A percentile compares a stretch with the other conserved stretches of the same genome.
phyloP scores from a whole-genome alignment of 2,329 filamentous ascomycete species.

The Arthroderma sp. region DNA sequence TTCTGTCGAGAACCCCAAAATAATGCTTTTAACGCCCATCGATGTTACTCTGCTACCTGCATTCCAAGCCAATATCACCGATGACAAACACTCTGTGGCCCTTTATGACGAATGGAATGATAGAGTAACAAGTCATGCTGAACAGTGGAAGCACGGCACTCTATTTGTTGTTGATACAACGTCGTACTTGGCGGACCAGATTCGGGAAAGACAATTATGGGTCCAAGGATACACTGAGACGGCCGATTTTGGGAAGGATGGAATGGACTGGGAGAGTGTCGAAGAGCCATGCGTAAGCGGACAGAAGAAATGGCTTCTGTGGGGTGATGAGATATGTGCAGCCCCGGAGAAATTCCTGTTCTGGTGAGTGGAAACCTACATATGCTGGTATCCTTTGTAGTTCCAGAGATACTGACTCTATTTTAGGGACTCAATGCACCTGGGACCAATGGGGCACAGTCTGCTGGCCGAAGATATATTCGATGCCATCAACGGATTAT shows the following conservation, averaged over 20 bases:
- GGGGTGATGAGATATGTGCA: conserved; percentile 20
- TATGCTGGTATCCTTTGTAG: not conserved
- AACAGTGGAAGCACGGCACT: conserved; percentile 21
- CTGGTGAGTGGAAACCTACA: conserved; percentile 20
- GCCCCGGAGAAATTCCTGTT: conserved; percentile 28
- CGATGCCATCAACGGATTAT: conserved; percentile 22
- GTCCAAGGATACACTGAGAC: conserved; percentile 22
- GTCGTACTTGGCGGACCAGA: conserved; percentile 25
- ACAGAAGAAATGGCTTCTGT: conserved; percentile 15
- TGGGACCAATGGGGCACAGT: conserved; percentile 25
- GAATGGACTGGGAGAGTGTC: conserved; percentile 25
- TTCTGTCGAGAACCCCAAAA: conserved; percentile 19
- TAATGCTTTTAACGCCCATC: conserved; percentile 25
- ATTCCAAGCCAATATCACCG: conserved; percentile 16
- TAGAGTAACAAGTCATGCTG: conserved; percentile 17
- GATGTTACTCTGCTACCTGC: conserved; percentile 30
- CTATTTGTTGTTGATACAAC: conserved; percentile 30
- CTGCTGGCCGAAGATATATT: conserved; percentile 27
- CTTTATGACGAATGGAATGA: conserved; percentile 25
- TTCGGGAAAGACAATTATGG: conserved; percentile 27
- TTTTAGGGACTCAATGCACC: conserved; percentile 29
- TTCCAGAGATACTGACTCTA: conserved; percentile 3
- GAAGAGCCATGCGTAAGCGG: conserved; percentile 22
- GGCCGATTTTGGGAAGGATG: conserved; percentile 22
- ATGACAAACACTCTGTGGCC: conserved; percentile 23